Evolutionary conservation across 2,329 filamentous ascomycete genomes (phyloP), one percentile per base, ranked within the genome.

Genomic region (Purpureocillium lavendulum): DNA sequence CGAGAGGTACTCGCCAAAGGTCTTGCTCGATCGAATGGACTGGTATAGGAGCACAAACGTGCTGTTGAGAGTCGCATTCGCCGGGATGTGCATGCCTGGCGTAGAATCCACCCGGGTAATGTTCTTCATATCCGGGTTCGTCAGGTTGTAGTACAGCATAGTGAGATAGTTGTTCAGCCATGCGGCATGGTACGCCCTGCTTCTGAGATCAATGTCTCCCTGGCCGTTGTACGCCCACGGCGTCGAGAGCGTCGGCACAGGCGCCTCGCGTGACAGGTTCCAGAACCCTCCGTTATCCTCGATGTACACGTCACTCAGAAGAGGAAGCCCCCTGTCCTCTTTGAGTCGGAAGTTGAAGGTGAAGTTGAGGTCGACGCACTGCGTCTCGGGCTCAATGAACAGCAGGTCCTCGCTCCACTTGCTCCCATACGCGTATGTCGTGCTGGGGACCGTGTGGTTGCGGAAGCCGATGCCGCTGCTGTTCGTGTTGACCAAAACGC

Each of bases 361-460:
- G 1, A 62, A 40, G 43, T 67, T 67, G 2, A 57, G 61, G 39
- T 65, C 52, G 7, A 69, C 62, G 44, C 68, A 70, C n/a, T 55
- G 47, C 1, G 65, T 62, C 32, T 65, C 59, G 0, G 68, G 68
- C 42, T 69, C 61, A 11, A 71, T 45, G 45, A 68, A 71, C 0
- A 71, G 55, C 6, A 71, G 33, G 38, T 71, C 66, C 43, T 73
- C 68, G 0, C 52, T 52, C 67, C 67, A 71, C 7, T 44, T 50
- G 13, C 52, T 60, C 0, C 65, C 66, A 34, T 55, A 55, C 30
- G 28, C 7, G 2, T 44, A 30, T 7, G 54, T 45, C 11, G 33
- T 33, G 4, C 38, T 40, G 2, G 66, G 67, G 1, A 55, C 42
- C 1, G 58, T 66, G 40, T 68, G 67, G 41, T 69, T 68, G 18